Percentiles rank a stretch among this genome's conserved stretches.
Conservation (phyloP, 352 stramenopile genomes). For the Halophytophthora batemanensis region DNA sequence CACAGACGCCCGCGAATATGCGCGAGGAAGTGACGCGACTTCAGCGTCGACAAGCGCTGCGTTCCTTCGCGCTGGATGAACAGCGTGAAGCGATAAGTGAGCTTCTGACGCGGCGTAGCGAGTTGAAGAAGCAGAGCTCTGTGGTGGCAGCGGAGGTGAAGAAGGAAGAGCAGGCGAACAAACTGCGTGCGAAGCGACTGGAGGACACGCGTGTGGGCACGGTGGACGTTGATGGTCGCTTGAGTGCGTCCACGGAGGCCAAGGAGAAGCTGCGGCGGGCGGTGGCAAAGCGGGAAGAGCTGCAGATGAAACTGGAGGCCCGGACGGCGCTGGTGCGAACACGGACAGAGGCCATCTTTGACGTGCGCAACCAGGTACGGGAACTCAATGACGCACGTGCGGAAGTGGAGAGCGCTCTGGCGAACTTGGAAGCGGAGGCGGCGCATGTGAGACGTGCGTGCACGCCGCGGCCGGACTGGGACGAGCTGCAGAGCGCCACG, state of each 20-base stretch:
- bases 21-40: constrained; percentile 38
- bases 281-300: constrained; percentile 19
- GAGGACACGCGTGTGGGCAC: constrained; percentile 29
- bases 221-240: constrained; percentile 7
- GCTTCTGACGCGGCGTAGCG: constrained; percentile 43
- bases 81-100: constrained; percentile 53
- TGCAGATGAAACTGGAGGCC: constrained; percentile 17
- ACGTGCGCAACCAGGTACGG: constrained; percentile 41
- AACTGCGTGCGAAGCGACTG: constrained; percentile 49
- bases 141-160: constrained; percentile 41
- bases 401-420: constrained; percentile 19
- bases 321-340: constrained; percentile 28
- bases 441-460: constrained; percentile 45
- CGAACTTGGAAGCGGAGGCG: constrained; percentile 34
- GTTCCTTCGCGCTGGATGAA: constrained; percentile 52
- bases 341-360: constrained; percentile 62
- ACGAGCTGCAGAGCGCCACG: constrained; percentile 48
- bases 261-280: constrained; percentile 20
- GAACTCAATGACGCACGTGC: constrained; percentile 28
- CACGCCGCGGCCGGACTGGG: constrained; percentile 66
- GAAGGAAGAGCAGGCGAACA: constrained; percentile 50
- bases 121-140: constrained; percentile 62
- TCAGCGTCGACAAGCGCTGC: constrained; percentile 42
- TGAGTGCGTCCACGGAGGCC: constrained; percentile 4
- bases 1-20: constrained; percentile 21